Base-by-base conservation (phyloP, 2,329 filamentous ascomycete genomes). In the Chaetothyriales sp. region DNA sequence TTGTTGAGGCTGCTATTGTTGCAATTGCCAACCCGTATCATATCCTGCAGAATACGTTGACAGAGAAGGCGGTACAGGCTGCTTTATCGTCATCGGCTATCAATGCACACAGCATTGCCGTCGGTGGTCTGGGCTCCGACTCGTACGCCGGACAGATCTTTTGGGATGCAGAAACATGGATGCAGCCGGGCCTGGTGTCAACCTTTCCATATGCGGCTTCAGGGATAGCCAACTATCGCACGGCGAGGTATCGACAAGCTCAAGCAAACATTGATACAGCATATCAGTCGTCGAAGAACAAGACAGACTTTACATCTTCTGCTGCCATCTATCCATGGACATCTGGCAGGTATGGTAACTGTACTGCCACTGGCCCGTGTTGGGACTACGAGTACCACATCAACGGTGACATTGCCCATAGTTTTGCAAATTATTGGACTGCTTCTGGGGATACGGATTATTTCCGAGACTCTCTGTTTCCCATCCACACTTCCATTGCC, bases 371-470 rank as follows among this genome's bases (percentile, higher is more conserved):
- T 2, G 77, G 77, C 1, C 73, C 77, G 22, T 86, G 82, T 63
- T 83, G 81, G 59, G 82, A 86, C 63, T 85, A 86, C 57, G 74
- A 86, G 62, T 86, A 86, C 59, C 82, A 86, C 63, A 60, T 86
- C 40, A 85, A 85, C 58, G 80, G 81, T 6, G 82, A 85, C 58
- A 84, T 86, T 58, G 80, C 77, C 0, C 68, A 84, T 28, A 73
- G 78, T 1, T 69, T 83, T 54, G 72, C 77, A 58, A 81, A 82
- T 50, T 77, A 82, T 54, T 80, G 74, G 68, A 70, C 77, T 15
- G 72, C 75, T 1, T 81, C 77, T 46, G 81, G 80, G 15, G 77
- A 83, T 60, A 73, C 70, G 1, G 61, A 72, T 1, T 74, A 71
- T 53, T 82, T 83, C 65, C 71, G 72, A 18, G 65, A 73, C 1